Evolutionary conservation across 2,329 filamentous ascomycete genomes (phyloP), one percentile per base, ranked within the genome.

Genomic region (Colletotrichum sp.): DNA sequence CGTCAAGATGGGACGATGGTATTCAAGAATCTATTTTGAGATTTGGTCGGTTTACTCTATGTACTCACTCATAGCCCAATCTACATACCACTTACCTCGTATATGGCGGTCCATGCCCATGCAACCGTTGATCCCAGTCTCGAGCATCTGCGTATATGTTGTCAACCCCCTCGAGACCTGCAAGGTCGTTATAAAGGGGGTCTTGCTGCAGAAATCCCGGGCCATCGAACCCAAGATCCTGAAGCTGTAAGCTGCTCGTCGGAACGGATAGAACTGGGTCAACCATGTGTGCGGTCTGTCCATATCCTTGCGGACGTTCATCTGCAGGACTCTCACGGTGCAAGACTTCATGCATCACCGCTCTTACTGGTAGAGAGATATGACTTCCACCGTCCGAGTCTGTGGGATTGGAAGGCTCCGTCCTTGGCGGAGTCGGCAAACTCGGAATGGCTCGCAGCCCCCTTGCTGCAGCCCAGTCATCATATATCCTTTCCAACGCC

Each of bases 401-500:
- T 25, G 69, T 66, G 2, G 69, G 60, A 15, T 56, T 13, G 36
- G 60, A 75, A n/a, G 61, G 72, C 16, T 58, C 66, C 15, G 48
- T 69, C 9, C 10, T 30, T 32, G 72, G 69, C 48, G 72, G 60
- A 65, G 64, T 77, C 62, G 28, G 27, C 5, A 62, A 3, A 22
- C 58, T 18, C 8, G 25, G 22, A 6, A 34, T 25, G 16, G 55
- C 18, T 48, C 68, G 68, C 27, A 75, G 60, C 6, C 72, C 28
- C 39, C 70, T 65, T 16, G 27, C 9, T 7, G 70, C 16, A 8
- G 27, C 58, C 74, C 74, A 76, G 25, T 68, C 22, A 4, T 75
- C 74, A 18, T 75, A 75, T 10, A 75, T 71, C 16, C 60, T 56
- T 6, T 75, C 74, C 22, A 71, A 32, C 5, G 36, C 66, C 10